Evolutionary conservation across 2,329 filamentous ascomycete genomes (phyloP).

Genomic region (Fusarium sp.): DNA sequence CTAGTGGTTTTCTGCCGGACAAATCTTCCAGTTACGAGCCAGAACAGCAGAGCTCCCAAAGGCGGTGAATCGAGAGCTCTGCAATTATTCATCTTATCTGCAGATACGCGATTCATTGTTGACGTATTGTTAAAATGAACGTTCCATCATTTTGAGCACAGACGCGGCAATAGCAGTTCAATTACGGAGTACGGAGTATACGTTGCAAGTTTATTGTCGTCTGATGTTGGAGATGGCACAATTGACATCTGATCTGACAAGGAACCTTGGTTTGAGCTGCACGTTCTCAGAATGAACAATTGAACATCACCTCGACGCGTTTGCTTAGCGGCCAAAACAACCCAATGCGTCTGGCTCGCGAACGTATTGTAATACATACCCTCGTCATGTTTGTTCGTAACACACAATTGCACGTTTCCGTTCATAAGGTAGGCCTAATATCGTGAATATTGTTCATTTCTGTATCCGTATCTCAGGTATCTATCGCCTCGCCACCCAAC

Average conservation of each 20-base stretch:
- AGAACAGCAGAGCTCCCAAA: neutral
- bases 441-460: conserved; percentile 3
- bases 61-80: conserved; percentile 22
- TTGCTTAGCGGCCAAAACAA: neutral
- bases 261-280: neutral
- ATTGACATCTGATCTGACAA: neutral
- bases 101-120: conserved; percentile 10
- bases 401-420: neutral
- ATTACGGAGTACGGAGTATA: no score
- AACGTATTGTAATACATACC: neutral
- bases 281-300: neutral
- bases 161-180: neutral
- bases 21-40: neutral
- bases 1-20: conserved; percentile 1
- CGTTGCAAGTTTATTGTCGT: neutral
- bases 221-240: neutral
- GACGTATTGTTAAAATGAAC: neutral
- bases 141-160: conserved; percentile 5
- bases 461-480: conserved; percentile 11
- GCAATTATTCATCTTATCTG: neutral
- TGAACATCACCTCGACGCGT: neutral
- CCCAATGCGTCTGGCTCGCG: neutral
- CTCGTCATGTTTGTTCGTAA: neutral
- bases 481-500: conserved; percentile 17
- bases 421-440: no score